These are phyloP conservation scores for Xylaria sp. DNA, from an alignment of 2,329 filamentous ascomycete genomes.

Conservation along the genomic window DNA sequence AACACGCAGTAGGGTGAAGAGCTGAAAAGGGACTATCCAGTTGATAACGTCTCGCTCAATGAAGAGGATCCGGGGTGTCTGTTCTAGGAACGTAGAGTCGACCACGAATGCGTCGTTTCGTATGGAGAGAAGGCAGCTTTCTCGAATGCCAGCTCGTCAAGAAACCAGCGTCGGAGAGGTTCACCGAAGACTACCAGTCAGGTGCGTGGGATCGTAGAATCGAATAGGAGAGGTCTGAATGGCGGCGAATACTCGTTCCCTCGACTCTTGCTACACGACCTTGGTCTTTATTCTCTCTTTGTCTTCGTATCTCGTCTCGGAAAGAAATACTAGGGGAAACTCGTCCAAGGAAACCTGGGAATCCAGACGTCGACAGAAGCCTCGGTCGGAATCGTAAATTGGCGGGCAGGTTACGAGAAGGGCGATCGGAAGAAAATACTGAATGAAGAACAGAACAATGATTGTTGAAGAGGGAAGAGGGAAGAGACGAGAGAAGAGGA, in stretches of 20 bases:
- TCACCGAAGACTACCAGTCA: background rate
- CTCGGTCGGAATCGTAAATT: constrained; percentile 4
- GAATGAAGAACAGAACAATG: constrained; percentile 20
- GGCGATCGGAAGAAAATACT: constrained; percentile 7
- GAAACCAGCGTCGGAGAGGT: background rate
- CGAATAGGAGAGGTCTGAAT: background rate
- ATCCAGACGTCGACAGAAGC: background rate
- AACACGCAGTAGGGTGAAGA: background rate
- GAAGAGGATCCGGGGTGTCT: constrained; percentile 22
- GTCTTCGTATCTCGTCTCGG: constrained; percentile 7
- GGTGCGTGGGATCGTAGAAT: background rate
- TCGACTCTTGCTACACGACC: constrained; percentile 1
- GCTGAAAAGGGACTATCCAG: constrained; percentile 16
- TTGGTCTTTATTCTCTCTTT: constrained; percentile 1
- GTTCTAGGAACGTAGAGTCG: constrained; percentile 5
- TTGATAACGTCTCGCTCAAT: constrained; percentile 23
- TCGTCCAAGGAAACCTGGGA: constrained; percentile 8
- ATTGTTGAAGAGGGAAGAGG: constrained; percentile 19
- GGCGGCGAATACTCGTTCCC: background rate
- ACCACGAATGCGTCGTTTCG: constrained; percentile 22
- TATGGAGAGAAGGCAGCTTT: constrained; percentile 10
- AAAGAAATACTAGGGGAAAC: background rate
- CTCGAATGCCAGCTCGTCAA: constrained; percentile 7
- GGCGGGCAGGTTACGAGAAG: constrained; percentile 9
- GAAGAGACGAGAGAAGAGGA: constrained; percentile 19